A percentile compares a stretch with the other conserved stretches of the same genome.
phyloP scores from a whole-genome alignment of 805 yeast genomes.

The Komagataella pastoris region DNA sequence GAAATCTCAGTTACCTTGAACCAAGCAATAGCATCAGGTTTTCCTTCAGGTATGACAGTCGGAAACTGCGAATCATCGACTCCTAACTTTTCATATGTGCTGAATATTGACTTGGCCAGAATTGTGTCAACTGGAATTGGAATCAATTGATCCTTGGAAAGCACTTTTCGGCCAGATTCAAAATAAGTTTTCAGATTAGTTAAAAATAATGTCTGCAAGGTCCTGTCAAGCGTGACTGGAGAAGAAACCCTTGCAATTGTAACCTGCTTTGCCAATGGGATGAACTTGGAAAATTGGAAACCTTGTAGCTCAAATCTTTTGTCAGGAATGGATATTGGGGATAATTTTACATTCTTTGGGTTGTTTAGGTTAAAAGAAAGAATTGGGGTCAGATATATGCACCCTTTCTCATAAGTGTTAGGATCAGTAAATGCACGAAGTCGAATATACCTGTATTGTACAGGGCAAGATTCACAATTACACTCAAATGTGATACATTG shows the following conservation, averaged over 20 bases:
- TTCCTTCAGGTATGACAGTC: conserved; percentile 39
- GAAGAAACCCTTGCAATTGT: conserved; percentile 58
- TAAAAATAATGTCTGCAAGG: conserved; percentile 47
- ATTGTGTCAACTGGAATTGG: conserved; percentile 69
- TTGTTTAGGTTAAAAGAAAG: conserved; percentile 33
- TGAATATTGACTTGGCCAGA: conserved; percentile 43
- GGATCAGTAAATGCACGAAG: conserved; percentile 58
- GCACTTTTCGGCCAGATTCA: conserved; percentile 41
- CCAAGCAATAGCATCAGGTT: conserved; percentile 74
- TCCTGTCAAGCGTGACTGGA: conserved; percentile 51
- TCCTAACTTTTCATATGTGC: conserved; percentile 13
- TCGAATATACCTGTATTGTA: conserved; percentile 18
- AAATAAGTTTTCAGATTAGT: conserved; percentile 50
- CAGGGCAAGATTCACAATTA: not conserved
- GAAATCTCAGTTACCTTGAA: conserved; percentile 50
- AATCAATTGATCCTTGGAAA: conserved; percentile 52
- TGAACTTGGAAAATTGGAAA: conserved; percentile 9
- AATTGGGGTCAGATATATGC: conserved; percentile 51
- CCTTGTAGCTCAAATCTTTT: conserved; percentile 8
- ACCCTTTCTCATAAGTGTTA: conserved; percentile 23
- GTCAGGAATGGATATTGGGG: conserved; percentile 5
- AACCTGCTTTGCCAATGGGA: conserved; percentile 45
- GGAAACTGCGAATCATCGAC: conserved; percentile 13
- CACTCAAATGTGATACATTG: conserved; percentile 1
- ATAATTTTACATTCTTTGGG: conserved; percentile 13